phyloP scores from a whole-genome alignment of 1,139 yeast genomes.

The Taphrina deformans region DNA sequence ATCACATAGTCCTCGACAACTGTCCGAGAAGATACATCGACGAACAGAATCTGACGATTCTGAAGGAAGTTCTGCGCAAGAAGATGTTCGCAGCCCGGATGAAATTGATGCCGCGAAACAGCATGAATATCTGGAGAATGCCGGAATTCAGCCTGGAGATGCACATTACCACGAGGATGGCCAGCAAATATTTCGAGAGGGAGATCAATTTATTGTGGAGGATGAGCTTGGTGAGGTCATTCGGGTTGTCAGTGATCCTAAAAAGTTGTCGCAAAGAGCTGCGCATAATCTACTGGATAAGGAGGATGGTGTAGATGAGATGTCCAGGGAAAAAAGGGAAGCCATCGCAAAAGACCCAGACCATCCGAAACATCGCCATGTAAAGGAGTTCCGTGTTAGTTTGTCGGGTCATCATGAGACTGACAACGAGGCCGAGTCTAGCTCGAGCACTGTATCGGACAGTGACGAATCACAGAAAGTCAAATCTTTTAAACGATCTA shows the following conservation, averaged over 20 bases:
- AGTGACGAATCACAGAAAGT: neutral
- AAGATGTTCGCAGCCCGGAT: slow-evolving; percentile 6
- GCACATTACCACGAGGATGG: slow-evolving; percentile 33
- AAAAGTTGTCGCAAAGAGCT: slow-evolving; percentile 39
- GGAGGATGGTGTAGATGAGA: slow-evolving; percentile 2
- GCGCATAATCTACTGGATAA: slow-evolving; percentile 24
- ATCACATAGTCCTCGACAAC: slow-evolving; percentile 1
- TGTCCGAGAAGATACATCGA: neutral
- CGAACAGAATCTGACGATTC: neutral
- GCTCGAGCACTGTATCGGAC: neutral
- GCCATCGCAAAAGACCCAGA: slow-evolving; percentile 38
- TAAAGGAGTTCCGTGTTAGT: slow-evolving; percentile 1
- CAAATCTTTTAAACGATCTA: neutral
- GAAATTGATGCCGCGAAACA: slow-evolving; percentile 12
- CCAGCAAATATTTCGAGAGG: slow-evolving; percentile 68
- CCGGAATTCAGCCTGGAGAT: slow-evolving; percentile 26
- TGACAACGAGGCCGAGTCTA: neutral
- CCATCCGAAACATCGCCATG: slow-evolving; percentile 13
- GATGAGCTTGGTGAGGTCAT: slow-evolving; percentile 89
- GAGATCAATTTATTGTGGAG: slow-evolving; percentile 78
- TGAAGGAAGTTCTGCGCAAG: neutral
- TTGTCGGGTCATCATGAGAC: neutral
- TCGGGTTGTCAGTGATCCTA: slow-evolving; percentile 60
- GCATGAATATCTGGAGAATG: neutral
- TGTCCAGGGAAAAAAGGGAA: slow-evolving; percentile 37